These are phyloP conservation scores for Chaetoceros tenuissimus DNA, from an alignment of 108 stramenopile species.

Conservation along the genomic window DNA sequence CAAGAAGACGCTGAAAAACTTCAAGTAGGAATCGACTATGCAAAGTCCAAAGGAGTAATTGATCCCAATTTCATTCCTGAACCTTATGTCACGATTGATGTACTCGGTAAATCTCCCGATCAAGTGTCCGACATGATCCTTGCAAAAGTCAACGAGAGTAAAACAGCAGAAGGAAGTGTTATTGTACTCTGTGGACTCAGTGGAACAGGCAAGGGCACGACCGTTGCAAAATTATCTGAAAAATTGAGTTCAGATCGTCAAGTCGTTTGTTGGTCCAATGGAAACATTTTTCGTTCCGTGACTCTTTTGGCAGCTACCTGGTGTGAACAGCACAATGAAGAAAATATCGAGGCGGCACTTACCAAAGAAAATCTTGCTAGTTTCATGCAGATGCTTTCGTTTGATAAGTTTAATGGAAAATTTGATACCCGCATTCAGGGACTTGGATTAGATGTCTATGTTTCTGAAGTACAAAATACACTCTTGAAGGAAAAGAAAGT, in stretches of 20 bases:
- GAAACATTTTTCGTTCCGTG: conserved; percentile 78
- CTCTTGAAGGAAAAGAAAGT: conserved; percentile 63
- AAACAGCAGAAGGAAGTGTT: conserved; percentile 34
- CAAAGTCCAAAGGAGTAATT: conserved; percentile 76
- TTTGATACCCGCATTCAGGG: conserved; percentile 73
- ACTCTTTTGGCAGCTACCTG: conserved; percentile 77
- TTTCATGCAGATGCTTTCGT: conserved; percentile 69
- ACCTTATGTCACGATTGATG: conserved; percentile 71
- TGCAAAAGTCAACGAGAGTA: conserved; percentile 17
- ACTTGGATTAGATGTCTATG: conserved; percentile 57
- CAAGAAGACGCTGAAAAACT: conserved; percentile 70
- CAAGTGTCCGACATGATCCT: conserved; percentile 64
- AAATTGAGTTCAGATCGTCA: conserved; percentile 48
- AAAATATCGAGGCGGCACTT: conserved; percentile 37
- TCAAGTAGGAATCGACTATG: conserved; percentile 65
- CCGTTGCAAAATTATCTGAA: conserved; percentile 52
- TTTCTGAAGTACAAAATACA: conserved; percentile 77
- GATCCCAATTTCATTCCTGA: conserved; percentile 65
- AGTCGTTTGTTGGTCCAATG: conserved; percentile 83
- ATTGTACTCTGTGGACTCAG: conserved; percentile 75
- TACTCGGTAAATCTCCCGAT: conserved; percentile 72
- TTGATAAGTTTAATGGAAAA: conserved; percentile 65
- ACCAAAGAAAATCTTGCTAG: conserved; percentile 67
- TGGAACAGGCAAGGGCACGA: conserved; percentile 88
- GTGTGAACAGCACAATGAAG: conserved; percentile 59